These are phyloP conservation scores for Talaromyces thailandensis DNA, from an alignment of 495 filamentous ascomycete species.

Conservation along the genomic window DNA sequence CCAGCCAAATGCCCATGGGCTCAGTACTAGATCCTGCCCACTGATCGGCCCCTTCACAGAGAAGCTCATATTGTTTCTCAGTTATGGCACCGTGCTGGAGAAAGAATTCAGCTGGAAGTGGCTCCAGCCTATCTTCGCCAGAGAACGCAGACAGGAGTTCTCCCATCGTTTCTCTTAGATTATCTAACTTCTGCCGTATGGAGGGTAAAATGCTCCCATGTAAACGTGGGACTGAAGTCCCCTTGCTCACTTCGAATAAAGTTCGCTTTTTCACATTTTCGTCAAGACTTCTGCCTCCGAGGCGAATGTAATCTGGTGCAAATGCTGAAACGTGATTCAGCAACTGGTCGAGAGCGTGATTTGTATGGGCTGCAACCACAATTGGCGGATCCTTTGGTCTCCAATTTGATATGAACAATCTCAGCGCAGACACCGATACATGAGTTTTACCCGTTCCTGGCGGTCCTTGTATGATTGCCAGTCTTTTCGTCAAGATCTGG, in stretches of 20 bases:
- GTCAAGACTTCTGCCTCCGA: conserved; percentile 71
- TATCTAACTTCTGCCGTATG: conserved; percentile 32
- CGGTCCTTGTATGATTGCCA: conserved; percentile 83
- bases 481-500: conserved; percentile 59
- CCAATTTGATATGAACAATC: conserved; percentile 57
- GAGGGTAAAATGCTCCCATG: conserved; percentile 20
- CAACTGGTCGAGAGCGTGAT: conserved; percentile 87
- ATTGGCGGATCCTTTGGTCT: conserved; percentile 56
- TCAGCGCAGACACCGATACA: conserved; percentile 64
- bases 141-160: conserved; percentile 40
- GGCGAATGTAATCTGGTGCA: conserved; percentile 60
- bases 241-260: conserved; percentile 49
- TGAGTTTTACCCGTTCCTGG: conserved; percentile 88
- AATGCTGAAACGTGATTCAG: conserved; percentile 56
- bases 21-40: conserved; percentile 41
- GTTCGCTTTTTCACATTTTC: conserved; percentile 56
- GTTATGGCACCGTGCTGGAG: conserved; percentile 49
- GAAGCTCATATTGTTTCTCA: conserved; percentile 48
- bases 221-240: conserved; percentile 13
- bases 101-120: conserved; percentile 25
- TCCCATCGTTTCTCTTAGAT: conserved; percentile 34
- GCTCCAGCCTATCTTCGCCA: conserved; percentile 11
- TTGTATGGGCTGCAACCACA: conserved; percentile 77
- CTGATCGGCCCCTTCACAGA: conserved; percentile 41
- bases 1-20: conserved; percentile 55